Evolutionary conservation across 495 filamentous ascomycete species (phyloP).

Genomic region (Usnea hakonensis): DNA sequence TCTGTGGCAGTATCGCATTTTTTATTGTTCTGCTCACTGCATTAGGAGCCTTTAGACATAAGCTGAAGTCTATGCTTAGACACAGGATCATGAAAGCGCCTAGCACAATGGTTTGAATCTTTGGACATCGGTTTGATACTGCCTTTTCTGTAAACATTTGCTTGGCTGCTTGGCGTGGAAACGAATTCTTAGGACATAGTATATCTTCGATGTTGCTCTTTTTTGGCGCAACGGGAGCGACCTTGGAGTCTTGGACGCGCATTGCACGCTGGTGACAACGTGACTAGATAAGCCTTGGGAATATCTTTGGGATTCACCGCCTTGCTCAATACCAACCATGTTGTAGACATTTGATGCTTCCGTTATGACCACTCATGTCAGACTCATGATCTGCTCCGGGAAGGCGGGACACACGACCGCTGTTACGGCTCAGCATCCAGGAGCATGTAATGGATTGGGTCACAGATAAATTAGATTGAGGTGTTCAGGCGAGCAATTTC

Average conservation of each 20-base stretch:
- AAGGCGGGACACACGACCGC: background rate
- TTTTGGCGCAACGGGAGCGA: background rate
- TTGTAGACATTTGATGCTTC: background rate
- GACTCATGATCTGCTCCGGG: background rate
- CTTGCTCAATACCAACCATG: background rate
- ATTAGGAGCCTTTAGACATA: slow-evolving; percentile 18
- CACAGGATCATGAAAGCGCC: slow-evolving; percentile 3
- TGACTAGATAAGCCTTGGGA: background rate
- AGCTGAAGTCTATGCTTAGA: slow-evolving; percentile 13
- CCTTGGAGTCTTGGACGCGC: background rate
- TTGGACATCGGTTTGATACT: background rate
- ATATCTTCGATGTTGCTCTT: background rate
- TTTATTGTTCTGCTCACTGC: slow-evolving; percentile 23
- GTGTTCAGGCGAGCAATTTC: background rate
- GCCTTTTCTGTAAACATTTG: background rate
- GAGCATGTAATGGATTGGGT: background rate
- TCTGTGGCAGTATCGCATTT: slow-evolving; percentile 25
- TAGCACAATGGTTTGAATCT: slow-evolving; percentile 4
- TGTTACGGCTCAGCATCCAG: background rate
- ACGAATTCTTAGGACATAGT: background rate
- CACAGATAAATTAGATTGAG: background rate
- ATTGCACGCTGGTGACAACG: background rate
- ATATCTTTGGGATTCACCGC: background rate
- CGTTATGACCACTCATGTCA: background rate
- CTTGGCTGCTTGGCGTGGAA: background rate